phyloP scores from a whole-genome alignment of 106 monocot species.

The Apostasia ramifera region DNA sequence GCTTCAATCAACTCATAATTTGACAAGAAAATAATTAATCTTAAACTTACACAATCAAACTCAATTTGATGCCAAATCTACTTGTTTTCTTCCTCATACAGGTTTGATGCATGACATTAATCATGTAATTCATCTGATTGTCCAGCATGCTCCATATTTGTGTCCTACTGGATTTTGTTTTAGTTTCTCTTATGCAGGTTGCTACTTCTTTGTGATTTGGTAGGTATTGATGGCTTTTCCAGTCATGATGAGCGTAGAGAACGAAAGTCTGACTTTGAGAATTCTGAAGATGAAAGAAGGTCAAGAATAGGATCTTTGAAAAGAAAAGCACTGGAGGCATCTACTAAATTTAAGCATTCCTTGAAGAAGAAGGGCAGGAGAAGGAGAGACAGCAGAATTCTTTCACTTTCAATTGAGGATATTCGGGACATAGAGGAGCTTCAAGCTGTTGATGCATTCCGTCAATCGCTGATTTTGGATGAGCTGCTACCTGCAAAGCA shows the following conservation, averaged over 20 bases:
- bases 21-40: no score
- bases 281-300: constrained; percentile 57
- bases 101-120: no score
- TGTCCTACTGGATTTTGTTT: no score
- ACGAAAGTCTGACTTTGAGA: constrained; percentile 42
- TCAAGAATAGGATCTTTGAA: constrained; percentile 42
- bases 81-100: no score
- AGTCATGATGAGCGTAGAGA: constrained; percentile 36
- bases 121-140: no score
- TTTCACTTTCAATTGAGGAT: constrained; percentile 19
- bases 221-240: constrained; percentile 55
- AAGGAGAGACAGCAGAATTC: constrained; percentile 4
- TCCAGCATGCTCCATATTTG: no score
- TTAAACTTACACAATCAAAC: no score
- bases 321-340: constrained; percentile 53
- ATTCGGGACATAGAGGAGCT: constrained; percentile 36
- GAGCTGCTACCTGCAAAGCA: constrained; percentile 39
- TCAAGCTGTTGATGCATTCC: constrained; percentile 42
- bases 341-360: constrained; percentile 49
- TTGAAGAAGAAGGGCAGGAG: constrained; percentile 20
- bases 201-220: background rate
- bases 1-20: no score
- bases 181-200: no score
- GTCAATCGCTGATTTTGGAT: constrained; percentile 40
- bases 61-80: no score